Evolutionary conservation across 2,329 filamentous ascomycete genomes (phyloP).

Genomic region (Xylariaceae sp.): DNA sequence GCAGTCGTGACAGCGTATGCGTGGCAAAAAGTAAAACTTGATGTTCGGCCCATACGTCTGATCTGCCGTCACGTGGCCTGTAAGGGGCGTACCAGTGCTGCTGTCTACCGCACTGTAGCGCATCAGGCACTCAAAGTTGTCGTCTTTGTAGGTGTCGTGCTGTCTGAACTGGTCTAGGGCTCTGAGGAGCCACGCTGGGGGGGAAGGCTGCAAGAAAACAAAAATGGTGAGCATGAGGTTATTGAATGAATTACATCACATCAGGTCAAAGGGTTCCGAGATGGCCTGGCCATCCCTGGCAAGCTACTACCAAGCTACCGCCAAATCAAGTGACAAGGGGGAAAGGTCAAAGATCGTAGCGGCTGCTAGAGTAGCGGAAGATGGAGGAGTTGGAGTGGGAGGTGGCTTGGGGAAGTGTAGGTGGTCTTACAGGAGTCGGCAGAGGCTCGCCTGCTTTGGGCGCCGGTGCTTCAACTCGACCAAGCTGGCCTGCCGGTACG

Average conservation of each 20-base stretch:
- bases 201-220: conserved; percentile 59
- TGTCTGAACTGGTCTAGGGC: conserved; percentile 69
- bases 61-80: conserved; percentile 43
- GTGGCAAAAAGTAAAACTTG: conserved; percentile 78
- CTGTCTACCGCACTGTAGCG: conserved; percentile 79
- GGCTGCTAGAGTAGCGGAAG: conserved; percentile 30
- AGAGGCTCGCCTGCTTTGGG: conserved; percentile 52
- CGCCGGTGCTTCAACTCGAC: conserved; percentile 65
- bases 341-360: conserved; percentile 28
- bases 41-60: conserved; percentile 58
- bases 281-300: too few relatives aligned
- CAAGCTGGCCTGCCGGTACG: conserved; percentile 53
- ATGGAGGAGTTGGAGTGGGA: conserved; percentile 21
- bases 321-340: conserved; percentile 13
- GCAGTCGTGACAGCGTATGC: conserved; percentile 89
- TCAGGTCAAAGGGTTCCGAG: too few relatives aligned
- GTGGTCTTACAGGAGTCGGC: conserved; percentile 58
- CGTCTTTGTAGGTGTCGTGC: conserved; percentile 63
- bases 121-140: conserved; percentile 88
- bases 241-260: too few relatives aligned
- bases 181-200: conserved; percentile 78
- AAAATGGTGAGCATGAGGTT: conserved; percentile 25
- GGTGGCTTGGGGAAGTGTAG: conserved; percentile 17
- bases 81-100: conserved; percentile 61
- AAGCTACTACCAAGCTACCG: too few relatives aligned